Percentiles rank a stretch among this genome's conserved stretches.
Conservation (phyloP, 208 protist genomes). For the Crithidia acanthocephali region DNA sequence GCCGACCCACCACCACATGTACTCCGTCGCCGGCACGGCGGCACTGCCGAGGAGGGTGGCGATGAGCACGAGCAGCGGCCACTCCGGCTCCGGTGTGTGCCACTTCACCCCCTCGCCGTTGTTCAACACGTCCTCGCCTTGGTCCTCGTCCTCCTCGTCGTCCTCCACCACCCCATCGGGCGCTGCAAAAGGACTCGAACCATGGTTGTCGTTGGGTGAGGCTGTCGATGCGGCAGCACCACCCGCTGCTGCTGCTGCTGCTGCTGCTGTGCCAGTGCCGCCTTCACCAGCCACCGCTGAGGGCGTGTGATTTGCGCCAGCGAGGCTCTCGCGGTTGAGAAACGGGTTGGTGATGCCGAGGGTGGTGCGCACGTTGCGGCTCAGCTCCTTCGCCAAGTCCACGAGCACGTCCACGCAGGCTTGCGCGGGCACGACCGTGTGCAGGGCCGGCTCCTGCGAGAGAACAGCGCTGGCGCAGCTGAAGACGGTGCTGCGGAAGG, state of each 20-base stretch:
- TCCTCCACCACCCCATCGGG: constrained; percentile 5
- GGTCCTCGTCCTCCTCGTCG: constrained; percentile 31
- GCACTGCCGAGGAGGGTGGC: constrained; percentile 49
- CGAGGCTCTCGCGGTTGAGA: constrained; percentile 6
- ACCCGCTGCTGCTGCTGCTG: not conserved
- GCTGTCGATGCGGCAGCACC: not conserved
- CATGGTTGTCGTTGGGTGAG: not conserved
- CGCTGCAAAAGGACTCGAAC: not conserved
- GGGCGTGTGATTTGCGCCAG: no score
- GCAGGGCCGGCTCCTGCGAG: constrained; percentile 3
- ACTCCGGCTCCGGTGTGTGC: constrained; percentile 62
- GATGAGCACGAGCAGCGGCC: constrained; percentile 71
- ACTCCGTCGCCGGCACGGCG: constrained; percentile 45
- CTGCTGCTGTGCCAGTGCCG: not conserved
- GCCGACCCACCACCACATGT: constrained; percentile 79
- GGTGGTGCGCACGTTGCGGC: constrained; percentile 27
- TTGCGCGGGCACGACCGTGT: not conserved
- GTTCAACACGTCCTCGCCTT: constrained; percentile 42
- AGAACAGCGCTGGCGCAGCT: constrained; percentile 32
- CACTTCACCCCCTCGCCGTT: constrained; percentile 76
- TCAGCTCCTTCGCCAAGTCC: constrained; percentile 33
- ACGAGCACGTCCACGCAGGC: constrained; percentile 5
- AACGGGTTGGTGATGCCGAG: constrained; percentile 39
- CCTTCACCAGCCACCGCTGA: no score
- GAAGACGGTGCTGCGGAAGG: constrained; percentile 34